These are phyloP conservation scores for Gnetum montanum DNA, from an alignment of 75 land plant genomes.

Conservation along the genomic window DNA sequence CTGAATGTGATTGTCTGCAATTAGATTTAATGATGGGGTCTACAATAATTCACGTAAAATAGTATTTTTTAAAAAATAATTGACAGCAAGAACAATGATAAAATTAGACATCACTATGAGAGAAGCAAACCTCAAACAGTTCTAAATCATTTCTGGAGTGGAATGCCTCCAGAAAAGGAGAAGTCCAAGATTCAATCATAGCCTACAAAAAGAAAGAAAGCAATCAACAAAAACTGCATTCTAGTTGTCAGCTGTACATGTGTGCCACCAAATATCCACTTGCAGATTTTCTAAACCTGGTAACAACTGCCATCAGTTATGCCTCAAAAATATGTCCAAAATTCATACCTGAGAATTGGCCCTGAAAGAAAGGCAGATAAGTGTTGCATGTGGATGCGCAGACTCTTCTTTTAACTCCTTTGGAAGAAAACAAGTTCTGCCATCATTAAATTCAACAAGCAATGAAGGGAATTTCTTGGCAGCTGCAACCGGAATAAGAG, in stretches of 20 bases:
- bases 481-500: slow-evolving; percentile 38
- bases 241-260: too few relatives aligned
- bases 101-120: too few relatives aligned
- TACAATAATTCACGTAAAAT: too few relatives aligned
- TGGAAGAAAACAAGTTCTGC: slow-evolving; percentile 33
- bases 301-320: neutral
- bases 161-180: slow-evolving; percentile 40
- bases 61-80: too few relatives aligned
- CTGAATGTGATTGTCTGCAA: too few relatives aligned
- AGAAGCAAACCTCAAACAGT: slow-evolving; percentile 44
- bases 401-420: neutral
- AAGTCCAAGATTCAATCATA: slow-evolving; percentile 67
- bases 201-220: slow-evolving; percentile 17
- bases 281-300: neutral
- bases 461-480: slow-evolving; percentile 58
- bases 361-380: slow-evolving; percentile 60
- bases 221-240: neutral
- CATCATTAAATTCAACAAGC: slow-evolving; percentile 35
- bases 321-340: neutral
- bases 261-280: too few relatives aligned
- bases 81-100: too few relatives aligned
- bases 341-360: slow-evolving; percentile 51
- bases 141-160: slow-evolving; percentile 18
- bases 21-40: too few relatives aligned
- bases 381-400: slow-evolving; percentile 18